A percentile compares a stretch with the other conserved stretches of the same genome.
Conservation (phyloP, 1,284 basidiomycete species). For the Exsudoporus floridanus region DNA sequence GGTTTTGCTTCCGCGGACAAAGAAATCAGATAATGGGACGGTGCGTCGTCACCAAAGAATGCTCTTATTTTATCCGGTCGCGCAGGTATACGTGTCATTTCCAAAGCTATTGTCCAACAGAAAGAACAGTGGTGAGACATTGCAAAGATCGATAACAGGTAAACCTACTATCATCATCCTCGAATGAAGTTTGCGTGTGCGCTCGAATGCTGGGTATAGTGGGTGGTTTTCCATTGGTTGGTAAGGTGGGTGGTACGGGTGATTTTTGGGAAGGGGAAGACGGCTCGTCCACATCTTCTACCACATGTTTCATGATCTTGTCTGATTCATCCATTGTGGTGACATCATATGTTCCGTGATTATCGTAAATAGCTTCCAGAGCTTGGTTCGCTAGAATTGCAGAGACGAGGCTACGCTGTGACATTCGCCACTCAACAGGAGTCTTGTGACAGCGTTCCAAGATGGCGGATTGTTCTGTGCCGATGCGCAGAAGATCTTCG, state of each 20-base stretch:
- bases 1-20: conserved; percentile 49
- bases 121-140: neutral
- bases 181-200: neutral
- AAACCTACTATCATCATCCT: conserved; percentile 23
- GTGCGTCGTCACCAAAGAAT: conserved; percentile 61
- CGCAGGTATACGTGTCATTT: conserved; percentile 15
- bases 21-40: conserved; percentile 42
- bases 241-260: conserved; percentile 10
- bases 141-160: neutral
- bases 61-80: conserved; percentile 52
- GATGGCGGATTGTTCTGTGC: conserved; percentile 43
- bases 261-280: conserved; percentile 3
- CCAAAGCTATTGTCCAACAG: conserved; percentile 14
- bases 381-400: conserved; percentile 26
- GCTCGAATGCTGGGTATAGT: neutral
- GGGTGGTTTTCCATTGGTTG: conserved; percentile 6
- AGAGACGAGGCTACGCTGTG: conserved; percentile 42
- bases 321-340: conserved; percentile 12
- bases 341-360: conserved; percentile 9
- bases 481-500: conserved; percentile 41
- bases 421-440: conserved; percentile 49
- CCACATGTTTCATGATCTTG: conserved; percentile 11
- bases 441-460: conserved; percentile 42
- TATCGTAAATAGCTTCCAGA: conserved; percentile 23
- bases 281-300: conserved; percentile 3